Evolutionary conservation across 257 asterid species (phyloP).

Genomic region (Salvia splendens): DNA sequence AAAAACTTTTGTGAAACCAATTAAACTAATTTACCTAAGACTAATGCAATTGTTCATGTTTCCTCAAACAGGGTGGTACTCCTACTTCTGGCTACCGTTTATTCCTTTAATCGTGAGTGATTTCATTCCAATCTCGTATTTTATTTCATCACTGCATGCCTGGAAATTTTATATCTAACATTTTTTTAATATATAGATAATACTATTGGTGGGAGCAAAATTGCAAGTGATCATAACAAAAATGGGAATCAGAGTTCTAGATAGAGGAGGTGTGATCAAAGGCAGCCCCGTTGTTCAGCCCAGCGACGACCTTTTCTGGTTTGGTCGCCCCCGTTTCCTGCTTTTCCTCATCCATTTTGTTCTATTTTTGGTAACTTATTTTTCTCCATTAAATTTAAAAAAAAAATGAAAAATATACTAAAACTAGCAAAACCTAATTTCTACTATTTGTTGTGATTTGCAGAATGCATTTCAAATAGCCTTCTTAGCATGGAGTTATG

Average conservation of each 20-base stretch:
- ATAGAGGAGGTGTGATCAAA: conserved; percentile 75
- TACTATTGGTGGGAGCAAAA: conserved; percentile 77
- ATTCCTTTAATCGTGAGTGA: conserved; percentile 74
- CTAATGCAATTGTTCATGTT: background rate
- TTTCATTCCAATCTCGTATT: background rate
- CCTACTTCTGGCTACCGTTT: conserved; percentile 86
- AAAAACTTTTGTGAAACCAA: background rate
- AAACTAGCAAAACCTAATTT: conserved; percentile 12
- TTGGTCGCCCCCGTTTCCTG: conserved; percentile 60
- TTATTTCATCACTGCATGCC: background rate
- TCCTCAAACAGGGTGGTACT: conserved; percentile 70
- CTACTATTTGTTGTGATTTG: conserved; percentile 14
- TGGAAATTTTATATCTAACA: background rate
- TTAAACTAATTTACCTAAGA: background rate
- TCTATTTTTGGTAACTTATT: conserved; percentile 65
- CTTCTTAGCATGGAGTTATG: conserved; percentile 90
- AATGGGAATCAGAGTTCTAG: conserved; percentile 85
- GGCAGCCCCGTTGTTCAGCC: conserved; percentile 84
- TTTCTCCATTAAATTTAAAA: background rate
- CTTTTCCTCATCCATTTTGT: conserved; percentile 78
- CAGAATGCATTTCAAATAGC: conserved; percentile 97
- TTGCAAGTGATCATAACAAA: conserved; percentile 83
- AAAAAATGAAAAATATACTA: background rate
- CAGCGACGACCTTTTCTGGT: conserved; percentile 82
- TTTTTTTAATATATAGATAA: conserved; percentile 42